Conservation (phyloP, 73 alveolate genomes). For the Loxodes magnus region DNA sequence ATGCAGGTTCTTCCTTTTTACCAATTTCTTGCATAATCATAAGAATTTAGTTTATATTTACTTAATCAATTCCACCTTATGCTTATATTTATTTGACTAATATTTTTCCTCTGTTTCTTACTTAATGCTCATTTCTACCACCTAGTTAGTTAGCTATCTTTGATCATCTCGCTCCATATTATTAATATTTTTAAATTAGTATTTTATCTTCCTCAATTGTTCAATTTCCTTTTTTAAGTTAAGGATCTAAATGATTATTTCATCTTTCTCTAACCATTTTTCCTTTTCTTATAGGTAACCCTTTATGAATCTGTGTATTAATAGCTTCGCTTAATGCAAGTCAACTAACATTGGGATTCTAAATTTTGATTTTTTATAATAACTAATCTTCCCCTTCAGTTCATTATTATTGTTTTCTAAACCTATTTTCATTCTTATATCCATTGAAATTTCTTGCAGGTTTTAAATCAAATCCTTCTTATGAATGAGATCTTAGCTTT, state of each 20-base stretch:
- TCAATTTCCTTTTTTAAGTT: conserved; percentile 57
- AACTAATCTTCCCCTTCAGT: no score
- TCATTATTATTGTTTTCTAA: no score
- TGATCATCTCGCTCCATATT: conserved; percentile 75
- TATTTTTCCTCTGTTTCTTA: conserved; percentile 50
- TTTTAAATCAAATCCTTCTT: no score
- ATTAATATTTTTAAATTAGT: conserved; percentile 46
- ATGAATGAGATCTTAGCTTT: no score
- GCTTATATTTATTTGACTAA: background rate
- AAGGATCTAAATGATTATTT: conserved; percentile 70
- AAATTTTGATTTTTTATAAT: no score
- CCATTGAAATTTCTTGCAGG: no score
- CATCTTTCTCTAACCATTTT: conserved; percentile 78
- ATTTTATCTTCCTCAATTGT: conserved; percentile 57
- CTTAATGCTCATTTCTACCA: conserved; percentile 73
- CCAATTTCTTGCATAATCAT: no score
- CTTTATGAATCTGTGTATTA: conserved; percentile 15
- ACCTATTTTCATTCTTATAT: no score
- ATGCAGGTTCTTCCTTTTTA: no score
- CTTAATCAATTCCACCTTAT: background rate
- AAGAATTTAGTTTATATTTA: no score
- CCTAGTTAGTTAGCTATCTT: conserved; percentile 48
- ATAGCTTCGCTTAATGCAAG: no score
- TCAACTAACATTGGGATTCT: no score
- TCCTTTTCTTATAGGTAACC: conserved; percentile 44